Percentiles rank a stretch among this genome's conserved stretches.
These are phyloP conservation scores for Cairneyella variabilis DNA, from an alignment of 495 filamentous ascomycete species.

Conservation along the genomic window DNA sequence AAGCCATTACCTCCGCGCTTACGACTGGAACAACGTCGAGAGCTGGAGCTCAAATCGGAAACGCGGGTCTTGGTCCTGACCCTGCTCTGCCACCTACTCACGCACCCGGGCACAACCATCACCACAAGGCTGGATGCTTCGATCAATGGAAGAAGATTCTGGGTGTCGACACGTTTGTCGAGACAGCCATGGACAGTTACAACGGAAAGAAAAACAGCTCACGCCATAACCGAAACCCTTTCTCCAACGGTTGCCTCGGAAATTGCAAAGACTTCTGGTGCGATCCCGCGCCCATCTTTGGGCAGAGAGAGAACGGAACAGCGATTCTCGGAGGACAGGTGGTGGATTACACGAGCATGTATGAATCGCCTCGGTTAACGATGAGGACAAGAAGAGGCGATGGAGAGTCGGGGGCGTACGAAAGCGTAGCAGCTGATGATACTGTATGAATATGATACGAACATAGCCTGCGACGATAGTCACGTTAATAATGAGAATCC, in stretches of 20 bases:
- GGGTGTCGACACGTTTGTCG: conserved; percentile 88
- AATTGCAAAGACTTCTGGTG: conserved; percentile 98
- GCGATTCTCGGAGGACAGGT: conserved; percentile 72
- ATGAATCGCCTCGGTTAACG: conserved; percentile 74
- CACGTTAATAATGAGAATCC: background rate
- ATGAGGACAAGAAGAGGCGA: conserved; percentile 32
- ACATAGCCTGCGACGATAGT: background rate
- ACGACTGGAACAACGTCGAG: conserved; percentile 64
- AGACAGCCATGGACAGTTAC: conserved; percentile 66
- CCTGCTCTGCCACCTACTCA: conserved; percentile 32
- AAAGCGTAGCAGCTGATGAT: conserved; percentile 34
- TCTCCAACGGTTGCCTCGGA: conserved; percentile 70
- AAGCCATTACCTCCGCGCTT: conserved; percentile 73
- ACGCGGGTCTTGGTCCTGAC: conserved; percentile 36
- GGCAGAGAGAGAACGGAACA: conserved; percentile 64
- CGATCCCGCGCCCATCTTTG: conserved; percentile 79
- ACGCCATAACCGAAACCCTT: conserved; percentile 70
- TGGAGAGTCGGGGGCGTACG: conserved; percentile 29
- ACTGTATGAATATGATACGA: conserved; percentile 19
- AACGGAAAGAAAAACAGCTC: conserved; percentile 40
- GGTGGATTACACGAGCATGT: conserved; percentile 86
- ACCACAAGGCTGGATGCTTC: conserved; percentile 59
- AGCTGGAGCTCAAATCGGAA: conserved; percentile 64
- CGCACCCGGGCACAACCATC: conserved; percentile 42
- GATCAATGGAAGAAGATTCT: conserved; percentile 78